Evolutionary conservation across 768 basidiomycete species (phyloP).

Genomic region (Termitomyces sp.): DNA sequence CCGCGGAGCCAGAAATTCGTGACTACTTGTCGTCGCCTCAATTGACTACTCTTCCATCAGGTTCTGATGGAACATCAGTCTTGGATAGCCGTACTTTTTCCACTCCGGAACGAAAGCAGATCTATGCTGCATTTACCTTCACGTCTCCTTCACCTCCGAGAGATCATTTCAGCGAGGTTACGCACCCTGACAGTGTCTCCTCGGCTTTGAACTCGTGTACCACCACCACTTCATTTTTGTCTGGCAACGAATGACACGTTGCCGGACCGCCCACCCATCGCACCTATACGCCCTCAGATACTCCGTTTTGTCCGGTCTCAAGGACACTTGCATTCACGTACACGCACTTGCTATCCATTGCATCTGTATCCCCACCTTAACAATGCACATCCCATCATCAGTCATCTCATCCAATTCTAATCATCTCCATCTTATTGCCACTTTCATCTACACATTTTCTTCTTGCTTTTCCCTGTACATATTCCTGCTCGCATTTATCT

Average conservation of each 20-base stretch:
- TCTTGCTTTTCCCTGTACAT: constrained; percentile 6
- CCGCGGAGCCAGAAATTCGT: constrained; percentile 50
- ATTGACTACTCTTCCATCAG: constrained; percentile 21
- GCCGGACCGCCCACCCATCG: background rate
- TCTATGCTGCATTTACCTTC: constrained; percentile 76
- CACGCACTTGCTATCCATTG: constrained; percentile 10
- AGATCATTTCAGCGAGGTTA: constrained; percentile 44
- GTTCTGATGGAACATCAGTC: constrained; percentile 20
- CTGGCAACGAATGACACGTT: background rate
- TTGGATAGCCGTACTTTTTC: constrained; percentile 43
- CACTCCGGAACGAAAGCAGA: constrained; percentile 69
- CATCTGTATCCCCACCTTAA: constrained; percentile 10
- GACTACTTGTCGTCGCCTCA: constrained; percentile 44
- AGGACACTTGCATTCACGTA: constrained; percentile 4
- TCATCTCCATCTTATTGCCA: background rate
- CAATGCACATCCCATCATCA: constrained; percentile 12
- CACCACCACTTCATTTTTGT: background rate
- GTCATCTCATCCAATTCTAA: background rate
- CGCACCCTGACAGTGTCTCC: constrained; percentile 25
- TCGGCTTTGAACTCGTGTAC: constrained; percentile 19
- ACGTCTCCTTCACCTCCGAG: constrained; percentile 63
- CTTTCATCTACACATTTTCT: background rate
- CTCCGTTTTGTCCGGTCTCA: constrained; percentile 4
- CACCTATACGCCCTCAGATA: background rate
- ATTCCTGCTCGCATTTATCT: constrained; percentile 4